Percentiles rank a stretch among this genome's conserved stretches.
Evolutionary conservation across 192 early-diverging fungal genomes (phyloP).

Genomic region (Rhizophagus prolifer): DNA sequence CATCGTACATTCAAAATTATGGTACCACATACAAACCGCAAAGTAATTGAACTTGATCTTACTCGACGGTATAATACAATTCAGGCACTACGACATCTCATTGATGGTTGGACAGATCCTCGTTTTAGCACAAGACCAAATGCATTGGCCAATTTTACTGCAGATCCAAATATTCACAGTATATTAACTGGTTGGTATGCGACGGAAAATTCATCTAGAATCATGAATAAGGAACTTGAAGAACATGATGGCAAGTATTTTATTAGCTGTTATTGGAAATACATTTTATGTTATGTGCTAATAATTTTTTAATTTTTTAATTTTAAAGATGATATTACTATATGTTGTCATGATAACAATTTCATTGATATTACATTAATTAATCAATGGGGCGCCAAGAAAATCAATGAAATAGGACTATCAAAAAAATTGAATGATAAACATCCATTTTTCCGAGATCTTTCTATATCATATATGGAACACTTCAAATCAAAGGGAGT

Average conservation of each 20-base stretch:
- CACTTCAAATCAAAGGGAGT: not conserved
- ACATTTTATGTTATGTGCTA: too few species aligned
- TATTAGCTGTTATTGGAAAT: too few species aligned
- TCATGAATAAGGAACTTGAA: not conserved
- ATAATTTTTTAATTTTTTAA: too few species aligned
- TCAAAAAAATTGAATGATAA: not conserved
- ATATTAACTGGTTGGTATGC: slow-evolving; percentile 9
- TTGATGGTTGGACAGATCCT: not conserved
- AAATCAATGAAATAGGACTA: not conserved
- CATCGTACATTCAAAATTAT: not conserved
- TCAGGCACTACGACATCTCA: not conserved
- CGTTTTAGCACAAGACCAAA: not conserved
- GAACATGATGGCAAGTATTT: not conserved
- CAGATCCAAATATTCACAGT: not conserved
- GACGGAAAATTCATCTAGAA: not conserved
- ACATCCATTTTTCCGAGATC: not conserved
- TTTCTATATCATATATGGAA: not conserved
- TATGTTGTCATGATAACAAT: not conserved
- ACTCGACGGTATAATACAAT: not conserved
- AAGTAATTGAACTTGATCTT: slow-evolving; percentile 8
- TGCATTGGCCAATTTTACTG: not conserved
- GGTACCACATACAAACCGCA: slow-evolving; percentile 2
- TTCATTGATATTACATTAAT: not conserved
- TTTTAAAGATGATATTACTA: not conserved
- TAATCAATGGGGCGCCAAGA: not conserved